Evolutionary conservation across 1,284 basidiomycete species (phyloP).

Genomic region (Ganoderma lingzhi): DNA sequence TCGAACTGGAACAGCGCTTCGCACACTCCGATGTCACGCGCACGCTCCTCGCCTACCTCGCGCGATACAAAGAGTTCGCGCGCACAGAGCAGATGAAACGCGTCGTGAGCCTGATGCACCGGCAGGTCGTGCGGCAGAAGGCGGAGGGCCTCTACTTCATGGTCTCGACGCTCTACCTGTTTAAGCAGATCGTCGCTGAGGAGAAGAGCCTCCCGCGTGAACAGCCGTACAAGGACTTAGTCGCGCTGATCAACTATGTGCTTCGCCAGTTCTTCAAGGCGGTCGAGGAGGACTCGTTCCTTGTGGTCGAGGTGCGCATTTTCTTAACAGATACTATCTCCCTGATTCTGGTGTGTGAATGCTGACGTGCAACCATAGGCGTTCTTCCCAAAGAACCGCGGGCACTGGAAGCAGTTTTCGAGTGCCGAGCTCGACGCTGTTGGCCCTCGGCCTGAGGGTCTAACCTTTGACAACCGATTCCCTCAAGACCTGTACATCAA

Average conservation of each 20-base stretch:
- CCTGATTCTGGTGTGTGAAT: too few relatives aligned
- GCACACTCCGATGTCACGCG: conserved; percentile 84
- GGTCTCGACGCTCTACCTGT: conserved; percentile 85
- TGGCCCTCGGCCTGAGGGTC: conserved; percentile 46
- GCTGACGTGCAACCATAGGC: conserved; percentile 53
- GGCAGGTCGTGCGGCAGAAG: conserved; percentile 88
- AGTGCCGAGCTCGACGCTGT: conserved; percentile 80
- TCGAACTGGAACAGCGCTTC: conserved; percentile 67
- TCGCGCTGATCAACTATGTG: conserved; percentile 84
- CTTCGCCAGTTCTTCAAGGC: conserved; percentile 93
- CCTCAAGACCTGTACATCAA: conserved; percentile 83
- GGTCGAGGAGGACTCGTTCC: conserved; percentile 80
- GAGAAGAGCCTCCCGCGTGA: conserved; percentile 79
- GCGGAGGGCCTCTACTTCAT: conserved; percentile 95
- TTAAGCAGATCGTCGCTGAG: conserved; percentile 84
- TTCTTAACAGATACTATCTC: too few relatives aligned
- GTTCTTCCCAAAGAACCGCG: conserved; percentile 89
- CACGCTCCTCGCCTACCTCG: conserved; percentile 83
- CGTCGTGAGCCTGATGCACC: conserved; percentile 86
- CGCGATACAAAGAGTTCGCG: conserved; percentile 83
- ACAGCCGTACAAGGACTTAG: conserved; percentile 83
- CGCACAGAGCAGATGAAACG: conserved; percentile 86
- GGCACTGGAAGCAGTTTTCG: conserved; percentile 86
- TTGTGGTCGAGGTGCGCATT: conserved; percentile 78
- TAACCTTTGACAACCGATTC: conserved; percentile 55